Evolutionary conservation across 106 monocot species (phyloP), one percentile per base, ranked within the genome.

Genomic region (Triglochin maritima): DNA sequence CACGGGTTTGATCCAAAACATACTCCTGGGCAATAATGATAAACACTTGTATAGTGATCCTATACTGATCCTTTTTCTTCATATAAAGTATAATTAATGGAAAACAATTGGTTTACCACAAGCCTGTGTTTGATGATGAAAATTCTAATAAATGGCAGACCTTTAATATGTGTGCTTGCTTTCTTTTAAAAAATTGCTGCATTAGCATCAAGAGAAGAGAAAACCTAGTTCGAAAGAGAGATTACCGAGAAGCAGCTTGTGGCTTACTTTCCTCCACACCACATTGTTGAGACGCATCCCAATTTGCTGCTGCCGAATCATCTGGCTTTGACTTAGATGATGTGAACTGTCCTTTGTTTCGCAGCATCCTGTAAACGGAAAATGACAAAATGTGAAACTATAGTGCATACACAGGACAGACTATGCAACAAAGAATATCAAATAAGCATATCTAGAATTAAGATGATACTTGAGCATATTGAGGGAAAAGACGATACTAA

Each of bases 341-440:
- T 56, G 87, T 85, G 71, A 95, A 95, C 65, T 95, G 94, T 10
- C 94, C 94, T 73, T 79, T 85, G 69, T 87, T 87, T 48, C 94
- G 72, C 12, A 90, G 87, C 94, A 95, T 90, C 83, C 94, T 95
- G 49, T 57, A 58, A 16, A 46, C 45, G 49, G 16, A 15, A 8
- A 52, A 11, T 59, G 15, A 59, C 6, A 59, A 59, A 17, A 9
- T 13, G 13, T 59, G 29, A 29, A 29, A 29, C 29, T 29, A 29
- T 29, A 29, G 29, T 29, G 29, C 29, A 29, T 29, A 29, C 29
- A 29, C 1, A 29, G 29, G 15, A 59, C 16, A 13, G 1, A 9
- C 15, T 16, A 6, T n/a, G 14, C 58, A 59, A 13, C 14, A 11
- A 64, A 64, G 10, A 47, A 43, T 5, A 49, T 46, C 14, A 44